Percentiles rank a stretch among this genome's conserved stretches.
These are phyloP conservation scores for Blastosporella zonata DNA, from an alignment of 1,284 basidiomycete genomes.

Conservation along the genomic window DNA sequence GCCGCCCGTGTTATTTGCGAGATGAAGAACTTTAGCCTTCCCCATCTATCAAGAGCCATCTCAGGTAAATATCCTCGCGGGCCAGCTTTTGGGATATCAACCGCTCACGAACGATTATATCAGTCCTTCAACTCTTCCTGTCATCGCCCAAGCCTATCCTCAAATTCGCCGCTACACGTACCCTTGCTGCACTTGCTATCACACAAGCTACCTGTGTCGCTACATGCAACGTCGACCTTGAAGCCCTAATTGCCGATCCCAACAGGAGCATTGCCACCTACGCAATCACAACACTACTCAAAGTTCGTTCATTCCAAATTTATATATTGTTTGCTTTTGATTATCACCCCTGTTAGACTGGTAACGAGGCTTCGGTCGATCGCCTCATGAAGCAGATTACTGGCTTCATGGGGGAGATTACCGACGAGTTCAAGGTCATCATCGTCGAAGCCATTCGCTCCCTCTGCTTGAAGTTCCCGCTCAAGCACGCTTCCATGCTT, in stretches of 20 bases:
- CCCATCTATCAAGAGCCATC: conserved; percentile 86
- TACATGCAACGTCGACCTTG: conserved; percentile 95
- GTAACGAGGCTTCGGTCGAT: conserved; percentile 98
- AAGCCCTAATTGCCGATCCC: conserved; percentile 94
- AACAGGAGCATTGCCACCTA: conserved; percentile 98
- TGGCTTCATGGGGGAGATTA: conserved; percentile 99
- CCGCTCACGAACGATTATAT: conserved; percentile 9
- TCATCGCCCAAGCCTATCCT: conserved; percentile 91
- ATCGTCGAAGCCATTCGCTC: conserved; percentile 99
- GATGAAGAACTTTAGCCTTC: conserved; percentile 79
- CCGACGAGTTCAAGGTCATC: conserved; percentile 99
- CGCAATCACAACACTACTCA: conserved; percentile 97
- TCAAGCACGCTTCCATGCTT: conserved; percentile 94
- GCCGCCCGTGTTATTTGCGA: conserved; percentile 97
- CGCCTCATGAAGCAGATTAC: conserved; percentile 99
- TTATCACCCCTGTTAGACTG: conserved; percentile 58
- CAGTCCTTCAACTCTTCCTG: conserved; percentile 90
- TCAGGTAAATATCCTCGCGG: conserved; percentile 57
- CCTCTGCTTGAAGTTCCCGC: conserved; percentile 97
- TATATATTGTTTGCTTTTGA: conserved; percentile 13
- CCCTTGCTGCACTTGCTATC: conserved; percentile 85
- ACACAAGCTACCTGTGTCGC: conserved; percentile 85
- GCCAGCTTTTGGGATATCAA: background rate
- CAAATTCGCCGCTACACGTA: conserved; percentile 97
- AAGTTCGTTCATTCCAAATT: conserved; percentile 46